Evolutionary conservation across 2,329 filamentous ascomycete species (phyloP).

Genomic region (Fusarium azukiicola): DNA sequence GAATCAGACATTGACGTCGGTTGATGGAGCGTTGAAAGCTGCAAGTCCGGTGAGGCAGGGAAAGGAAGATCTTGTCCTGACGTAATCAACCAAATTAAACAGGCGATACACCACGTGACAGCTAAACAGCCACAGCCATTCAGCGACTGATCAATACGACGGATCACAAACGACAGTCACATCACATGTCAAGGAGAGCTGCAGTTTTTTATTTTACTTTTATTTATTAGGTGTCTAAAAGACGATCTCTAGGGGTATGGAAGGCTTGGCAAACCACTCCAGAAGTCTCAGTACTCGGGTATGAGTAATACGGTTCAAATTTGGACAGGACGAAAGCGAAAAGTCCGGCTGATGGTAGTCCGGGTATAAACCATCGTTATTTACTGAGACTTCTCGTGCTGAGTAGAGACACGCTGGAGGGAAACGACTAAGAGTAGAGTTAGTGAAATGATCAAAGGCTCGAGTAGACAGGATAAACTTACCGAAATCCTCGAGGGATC

Average conservation of each 20-base stretch:
- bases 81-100: background rate
- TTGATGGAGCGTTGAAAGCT: background rate
- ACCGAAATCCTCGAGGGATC: slow-evolving; percentile 94
- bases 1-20: background rate
- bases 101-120: background rate
- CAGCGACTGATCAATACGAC: too few relatives aligned
- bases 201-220: slow-evolving; percentile 62
- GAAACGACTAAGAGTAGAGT: slow-evolving; percentile 86
- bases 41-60: background rate
- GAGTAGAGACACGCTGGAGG: slow-evolving; percentile 93
- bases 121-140: background rate
- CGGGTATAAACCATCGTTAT: slow-evolving; percentile 65
- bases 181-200: background rate
- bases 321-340: slow-evolving; percentile 65
- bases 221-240: slow-evolving; percentile 69
- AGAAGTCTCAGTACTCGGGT: slow-evolving; percentile 60
- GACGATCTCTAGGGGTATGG: slow-evolving; percentile 63
- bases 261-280: slow-evolving; percentile 61
- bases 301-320: slow-evolving; percentile 65
- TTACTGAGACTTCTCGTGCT: slow-evolving; percentile 94
- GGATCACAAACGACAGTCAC: background rate
- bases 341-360: slow-evolving; percentile 60
- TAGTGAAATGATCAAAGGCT: slow-evolving; percentile 63
- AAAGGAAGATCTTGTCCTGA: background rate
- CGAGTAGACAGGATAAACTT: slow-evolving; percentile 67